phyloP scores from a whole-genome alignment of 352 stramenopile species.

The Pythium aquatile region DNA sequence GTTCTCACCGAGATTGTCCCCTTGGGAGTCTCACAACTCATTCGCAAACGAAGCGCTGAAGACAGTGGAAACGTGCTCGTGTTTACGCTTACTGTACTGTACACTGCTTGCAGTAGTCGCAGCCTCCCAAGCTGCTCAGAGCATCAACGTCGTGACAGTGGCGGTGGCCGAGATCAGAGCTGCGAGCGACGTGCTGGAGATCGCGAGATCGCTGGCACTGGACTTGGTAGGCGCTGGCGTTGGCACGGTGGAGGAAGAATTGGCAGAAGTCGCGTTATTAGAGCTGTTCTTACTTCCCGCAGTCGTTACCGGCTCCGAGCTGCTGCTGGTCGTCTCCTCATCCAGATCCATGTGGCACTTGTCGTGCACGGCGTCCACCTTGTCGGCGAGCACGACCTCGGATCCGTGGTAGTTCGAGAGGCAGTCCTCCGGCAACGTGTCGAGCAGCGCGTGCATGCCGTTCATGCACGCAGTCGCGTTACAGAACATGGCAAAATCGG shows the following conservation, averaged over 20 bases:
- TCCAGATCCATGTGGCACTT: conserved; percentile 39
- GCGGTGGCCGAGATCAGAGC: background rate
- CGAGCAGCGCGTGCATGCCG: background rate
- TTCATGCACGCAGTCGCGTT: conserved; percentile 9
- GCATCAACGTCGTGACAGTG: background rate
- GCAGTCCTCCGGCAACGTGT: background rate
- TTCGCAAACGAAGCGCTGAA: too few relatives aligned
- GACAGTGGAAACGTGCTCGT: too few relatives aligned
- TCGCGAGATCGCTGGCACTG: conserved; percentile 48
- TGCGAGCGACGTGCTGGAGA: conserved; percentile 27
- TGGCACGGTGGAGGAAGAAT: background rate
- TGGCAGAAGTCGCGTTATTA: background rate
- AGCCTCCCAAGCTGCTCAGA: too few relatives aligned
- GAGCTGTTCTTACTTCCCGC: background rate
- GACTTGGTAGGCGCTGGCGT: conserved; percentile 28
- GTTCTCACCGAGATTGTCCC: too few relatives aligned
- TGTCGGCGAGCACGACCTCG: conserved; percentile 37
- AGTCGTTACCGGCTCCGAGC: too few relatives aligned
- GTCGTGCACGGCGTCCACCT: conserved; percentile 42
- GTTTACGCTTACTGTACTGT: too few relatives aligned
- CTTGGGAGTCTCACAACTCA: too few relatives aligned
- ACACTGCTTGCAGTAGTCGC: too few relatives aligned
- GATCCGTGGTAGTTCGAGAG: conserved; percentile 44
- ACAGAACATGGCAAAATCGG: conserved; percentile 7
- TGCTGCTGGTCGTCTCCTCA: conserved; percentile 5